Percentiles rank a stretch among this genome's conserved stretches.
phyloP scores from a whole-genome alignment of 2,329 filamentous ascomycete genomes.

The Knufia petricola region DNA sequence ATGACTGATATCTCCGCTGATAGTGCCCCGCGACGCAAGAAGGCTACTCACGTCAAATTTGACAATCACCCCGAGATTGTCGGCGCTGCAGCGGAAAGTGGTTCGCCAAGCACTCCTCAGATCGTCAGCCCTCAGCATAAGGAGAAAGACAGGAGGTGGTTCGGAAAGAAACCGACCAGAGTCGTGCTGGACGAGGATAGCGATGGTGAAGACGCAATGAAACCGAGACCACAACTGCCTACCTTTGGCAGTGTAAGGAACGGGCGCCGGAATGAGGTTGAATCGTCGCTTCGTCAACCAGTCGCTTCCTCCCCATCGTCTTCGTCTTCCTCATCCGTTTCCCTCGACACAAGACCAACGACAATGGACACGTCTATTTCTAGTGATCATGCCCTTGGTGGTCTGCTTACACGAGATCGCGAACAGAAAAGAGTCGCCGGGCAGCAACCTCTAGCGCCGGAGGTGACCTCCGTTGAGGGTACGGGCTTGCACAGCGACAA shows the following conservation, averaged over 20 bases:
- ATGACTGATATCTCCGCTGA: slow-evolving; percentile 48
- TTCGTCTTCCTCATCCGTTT: slow-evolving; percentile 28
- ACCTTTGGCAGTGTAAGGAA: slow-evolving; percentile 53
- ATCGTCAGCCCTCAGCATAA: slow-evolving; percentile 23
- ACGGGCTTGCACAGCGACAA: slow-evolving; percentile 55
- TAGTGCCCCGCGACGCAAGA: slow-evolving; percentile 40
- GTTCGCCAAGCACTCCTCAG: slow-evolving; percentile 27
- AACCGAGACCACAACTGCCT: slow-evolving; percentile 49
- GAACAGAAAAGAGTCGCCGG: slow-evolving; percentile 25
- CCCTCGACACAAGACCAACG: slow-evolving; percentile 26
- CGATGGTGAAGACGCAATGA: slow-evolving; percentile 47
- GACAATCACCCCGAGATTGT: slow-evolving; percentile 47
- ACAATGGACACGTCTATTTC: slow-evolving; percentile 35
- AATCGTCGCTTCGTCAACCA: slow-evolving; percentile 39
- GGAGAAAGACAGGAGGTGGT: slow-evolving; percentile 28
- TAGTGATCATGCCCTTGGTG: slow-evolving; percentile 44
- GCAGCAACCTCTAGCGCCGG: slow-evolving; percentile 58
- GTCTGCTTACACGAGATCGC: slow-evolving; percentile 39
- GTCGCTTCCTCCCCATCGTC: slow-evolving; percentile 10
- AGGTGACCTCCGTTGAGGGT: slow-evolving; percentile 61
- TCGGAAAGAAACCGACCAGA: slow-evolving; percentile 27
- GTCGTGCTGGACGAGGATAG: slow-evolving; percentile 31
- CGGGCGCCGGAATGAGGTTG: slow-evolving; percentile 24
- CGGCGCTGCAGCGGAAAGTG: slow-evolving; percentile 33
- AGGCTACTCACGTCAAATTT: slow-evolving; percentile 57